A percentile compares a stretch with the other conserved stretches of the same genome.
Conservation (phyloP, 140 eudicot genomes). For the Cichorium intybus region DNA sequence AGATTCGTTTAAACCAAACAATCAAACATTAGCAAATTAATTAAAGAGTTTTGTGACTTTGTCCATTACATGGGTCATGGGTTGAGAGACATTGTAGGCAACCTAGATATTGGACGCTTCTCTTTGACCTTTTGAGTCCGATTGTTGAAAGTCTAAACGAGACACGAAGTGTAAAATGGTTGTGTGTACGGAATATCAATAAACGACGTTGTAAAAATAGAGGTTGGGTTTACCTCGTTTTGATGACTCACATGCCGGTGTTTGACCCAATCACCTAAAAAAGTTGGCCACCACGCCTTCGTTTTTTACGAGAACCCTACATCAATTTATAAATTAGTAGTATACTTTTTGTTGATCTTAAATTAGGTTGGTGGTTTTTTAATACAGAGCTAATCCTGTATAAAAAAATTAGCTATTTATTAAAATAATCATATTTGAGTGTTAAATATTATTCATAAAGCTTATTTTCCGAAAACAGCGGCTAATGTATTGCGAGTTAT, state of each 20-base stretch:
- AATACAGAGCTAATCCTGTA: too few species aligned
- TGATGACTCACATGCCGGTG: background rate
- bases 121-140: background rate
- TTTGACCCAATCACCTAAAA: background rate
- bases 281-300: background rate
- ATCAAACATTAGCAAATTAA: too few species aligned
- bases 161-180: background rate
- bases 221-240: background rate
- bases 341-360: background rate
- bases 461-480: too few species aligned
- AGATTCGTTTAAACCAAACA: too few species aligned
- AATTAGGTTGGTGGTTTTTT: too few species aligned
- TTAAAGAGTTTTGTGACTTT: background rate
- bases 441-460: too few species aligned
- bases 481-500: too few species aligned
- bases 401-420: too few species aligned
- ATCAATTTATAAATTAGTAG: background rate
- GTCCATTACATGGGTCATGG: background rate
- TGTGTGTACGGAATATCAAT: background rate
- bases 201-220: background rate
- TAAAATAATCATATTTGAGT: too few species aligned
- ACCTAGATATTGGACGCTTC: background rate
- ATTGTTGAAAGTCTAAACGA: background rate
- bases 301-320: background rate
- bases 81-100: too few species aligned